Percentiles rank a stretch among this genome's conserved stretches.
These are phyloP conservation scores for Aureobasidium melanogenum DNA, from an alignment of 2,329 filamentous ascomycete species.

Conservation along the genomic window DNA sequence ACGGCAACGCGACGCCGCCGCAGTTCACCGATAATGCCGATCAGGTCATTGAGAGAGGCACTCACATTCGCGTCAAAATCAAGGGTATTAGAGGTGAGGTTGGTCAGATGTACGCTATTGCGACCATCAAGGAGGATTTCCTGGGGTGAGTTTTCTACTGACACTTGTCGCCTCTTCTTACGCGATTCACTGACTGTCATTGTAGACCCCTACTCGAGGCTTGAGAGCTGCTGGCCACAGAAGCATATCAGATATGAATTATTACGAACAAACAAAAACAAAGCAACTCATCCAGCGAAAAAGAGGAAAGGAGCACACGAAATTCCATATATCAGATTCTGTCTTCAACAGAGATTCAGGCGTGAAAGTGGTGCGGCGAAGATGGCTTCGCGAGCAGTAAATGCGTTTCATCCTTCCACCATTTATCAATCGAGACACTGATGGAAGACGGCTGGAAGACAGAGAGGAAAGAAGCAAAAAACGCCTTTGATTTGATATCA, in stretches of 20 bases:
- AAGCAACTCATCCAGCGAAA: background rate
- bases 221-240: background rate
- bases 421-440: too few species aligned
- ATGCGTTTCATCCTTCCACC: background rate
- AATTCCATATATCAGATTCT: too few species aligned
- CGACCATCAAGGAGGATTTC: constrained; percentile 76
- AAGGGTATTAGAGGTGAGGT: constrained; percentile 91
- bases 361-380: background rate
- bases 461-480: background rate
- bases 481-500: constrained; percentile 5
- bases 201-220: constrained; percentile 5
- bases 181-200: background rate
- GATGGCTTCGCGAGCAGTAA: background rate
- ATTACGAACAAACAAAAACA: background rate
- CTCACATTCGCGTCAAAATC: constrained; percentile 87
- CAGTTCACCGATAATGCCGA: constrained; percentile 95
- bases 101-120: constrained; percentile 91
- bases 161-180: background rate
- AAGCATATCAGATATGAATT: background rate
- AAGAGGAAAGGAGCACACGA: too few species aligned
- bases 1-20: constrained; percentile 90
- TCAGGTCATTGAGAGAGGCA: constrained; percentile 85
- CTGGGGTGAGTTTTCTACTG: constrained; percentile 22
- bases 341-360: background rate
- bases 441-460: too few species aligned